Base-by-base conservation (phyloP, 2,329 filamentous ascomycete genomes). In the Colletotrichum sp. region DNA sequence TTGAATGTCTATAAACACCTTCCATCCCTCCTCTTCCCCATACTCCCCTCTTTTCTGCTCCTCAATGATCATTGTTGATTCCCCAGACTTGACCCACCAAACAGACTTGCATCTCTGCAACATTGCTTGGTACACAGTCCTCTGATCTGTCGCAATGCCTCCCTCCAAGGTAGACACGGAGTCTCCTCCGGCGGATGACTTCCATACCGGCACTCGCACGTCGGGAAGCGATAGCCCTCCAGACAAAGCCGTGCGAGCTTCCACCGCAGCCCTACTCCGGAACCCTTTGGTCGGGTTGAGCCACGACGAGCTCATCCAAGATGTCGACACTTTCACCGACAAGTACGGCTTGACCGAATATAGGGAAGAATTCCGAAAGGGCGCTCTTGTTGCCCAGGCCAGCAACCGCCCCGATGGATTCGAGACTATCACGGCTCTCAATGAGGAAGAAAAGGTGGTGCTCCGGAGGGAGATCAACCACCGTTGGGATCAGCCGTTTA, bases 371-470 rank as follows among this genome's bases (percentile, higher is more conserved):
- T 92, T 92, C 79, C 86, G 85, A 52, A 83, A 89, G 66, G 90
- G 90, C 8, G 90, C 89, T 6, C 83, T 91, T 4, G 80, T 90
- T 24, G 90, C 90, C 4, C 89, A 85, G 64, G 84, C 86, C 2
- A 86, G 85, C 16, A 86, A 88, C 62, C 80, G 77, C 0, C 71
- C 78, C 0, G 79, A 80, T 2, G 83, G 75, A 1, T 84, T 81
- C 65, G 84, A 84, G 55, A 72, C 75, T 8, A 78, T 85, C 1
- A 71, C 78, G 3, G 39, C 75, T 3, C 79, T 85, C 1, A 65
- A 36, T 2, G 82, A 83, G 3, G 79, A 81, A 1, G 84, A 84
- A 1, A 84, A 82, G 57, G 78, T 30, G 0, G 48, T 82, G 0
- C 72, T 85, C 5, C 71, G 82, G 8, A 79, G 78, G 6, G 84